Evolutionary conservation across 78 protist genomes (phyloP), one percentile per base, ranked within the genome.

Genomic region (Acrasis kona): DNA sequence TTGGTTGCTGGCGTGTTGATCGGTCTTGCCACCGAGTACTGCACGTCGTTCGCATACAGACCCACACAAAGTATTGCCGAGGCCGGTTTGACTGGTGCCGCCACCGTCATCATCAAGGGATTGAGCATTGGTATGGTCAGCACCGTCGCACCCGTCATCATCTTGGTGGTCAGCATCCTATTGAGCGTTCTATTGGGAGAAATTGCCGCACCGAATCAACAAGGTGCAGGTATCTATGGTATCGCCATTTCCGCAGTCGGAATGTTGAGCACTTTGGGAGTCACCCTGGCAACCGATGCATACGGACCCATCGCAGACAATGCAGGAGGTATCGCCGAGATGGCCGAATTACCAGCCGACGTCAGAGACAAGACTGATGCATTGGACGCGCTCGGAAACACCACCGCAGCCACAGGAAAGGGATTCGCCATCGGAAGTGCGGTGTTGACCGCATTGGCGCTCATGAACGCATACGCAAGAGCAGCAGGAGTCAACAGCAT

Each of bases 11-110:
- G 92, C 5, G 1, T 80, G 57, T 31, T 65, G 39, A 83, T 88
- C 39, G 92, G 89, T 37, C 34, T 79, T 38, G 1, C 80, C 50
- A 84, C 92, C 29, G 92, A 88, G 80, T 88, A 80, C 86, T 84
- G 19, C 70, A 88, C 92, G 42, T 83, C 88, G 3, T 65, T 50
- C 72, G 28, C 78, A 32, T 80, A 83, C 38, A 8, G 6, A 29
- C 92, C 92, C 2, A 73, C 79, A 10, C 71, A 30, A 19, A 29
- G 28, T 19, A 65, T 88, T 5, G 78, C 79, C 40, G 65, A 65
- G 4, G 8, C 84, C 27, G 9, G 82, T 31, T 66, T 50, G 72
- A 76, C 84, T 9, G 92, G 92, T 10, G 74, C 92, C 7, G 92
- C 91, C 10, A 75, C 89, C 65, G 64, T 41, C 61, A 69, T 88